A percentile compares a stretch with the other conserved stretches of the same genome.
Evolutionary conservation across 805 yeast species (phyloP).

Genomic region (Yamadazyma kitorensis): DNA sequence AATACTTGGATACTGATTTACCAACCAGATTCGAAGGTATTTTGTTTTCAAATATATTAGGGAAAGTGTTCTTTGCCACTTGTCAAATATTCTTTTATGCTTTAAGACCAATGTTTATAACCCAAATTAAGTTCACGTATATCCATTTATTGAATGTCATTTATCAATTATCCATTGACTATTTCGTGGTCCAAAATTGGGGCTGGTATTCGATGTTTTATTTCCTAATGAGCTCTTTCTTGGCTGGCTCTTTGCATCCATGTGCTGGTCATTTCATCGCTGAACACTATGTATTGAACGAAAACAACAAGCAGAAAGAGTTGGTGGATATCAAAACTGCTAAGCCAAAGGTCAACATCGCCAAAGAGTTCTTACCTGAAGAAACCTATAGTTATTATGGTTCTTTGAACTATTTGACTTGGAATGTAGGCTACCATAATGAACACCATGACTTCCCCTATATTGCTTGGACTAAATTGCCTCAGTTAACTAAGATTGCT

Average conservation of each 20-base stretch:
- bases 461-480: conserved; percentile 83
- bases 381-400: conserved; percentile 94
- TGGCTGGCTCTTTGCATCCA: conserved; percentile 92
- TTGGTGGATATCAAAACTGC: neutral
- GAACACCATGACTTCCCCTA: conserved; percentile 97
- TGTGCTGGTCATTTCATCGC: conserved; percentile 94
- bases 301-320: conserved; percentile 45
- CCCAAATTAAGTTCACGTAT: conserved; percentile 69
- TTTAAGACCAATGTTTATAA: conserved; percentile 81
- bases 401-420: conserved; percentile 66
- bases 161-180: conserved; percentile 59
- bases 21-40: conserved; percentile 80
- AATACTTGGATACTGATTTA: conserved; percentile 77
- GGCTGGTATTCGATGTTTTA: conserved; percentile 65
- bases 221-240: conserved; percentile 70
- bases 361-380: conserved; percentile 43
- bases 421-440: conserved; percentile 93
- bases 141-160: conserved; percentile 70
- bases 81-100: conserved; percentile 90
- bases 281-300: conserved; percentile 78
- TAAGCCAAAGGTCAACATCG: conserved; percentile 21
- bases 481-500: conserved; percentile 62
- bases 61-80: conserved; percentile 87
- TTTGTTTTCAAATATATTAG: conserved; percentile 70
- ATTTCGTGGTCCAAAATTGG: conserved; percentile 53